Evolutionary conservation across 2,329 filamentous ascomycete species (phyloP), one percentile per base, ranked within the genome.

Genomic region (Cytospora leucostoma): DNA sequence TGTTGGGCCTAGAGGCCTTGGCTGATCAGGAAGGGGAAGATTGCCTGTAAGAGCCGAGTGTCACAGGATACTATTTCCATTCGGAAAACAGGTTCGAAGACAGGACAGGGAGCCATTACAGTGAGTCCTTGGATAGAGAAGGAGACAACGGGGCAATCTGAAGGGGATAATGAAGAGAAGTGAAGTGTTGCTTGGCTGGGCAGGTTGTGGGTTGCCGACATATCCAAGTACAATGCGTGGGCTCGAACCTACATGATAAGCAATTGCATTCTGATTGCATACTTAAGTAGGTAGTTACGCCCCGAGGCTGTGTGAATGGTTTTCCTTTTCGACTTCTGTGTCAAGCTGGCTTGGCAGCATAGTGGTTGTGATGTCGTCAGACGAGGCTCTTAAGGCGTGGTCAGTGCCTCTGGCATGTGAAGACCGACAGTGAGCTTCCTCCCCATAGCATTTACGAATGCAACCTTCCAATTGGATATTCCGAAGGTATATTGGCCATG

Each of bases 391-490:
- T n/a, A n/a, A n/a, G 27, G 27, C 4, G 12, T 15, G 5, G 15
- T 2, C 37, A 6, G 37, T 15, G 12, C 12, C 11, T 40, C 4
- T 2, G 12, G 40, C 5, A 44, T 15, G 8, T 47, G n/a, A 47
- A 21, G 8, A 47, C n/a, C 19, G n/a, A 21, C 7, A 3, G 21
- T 7, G 8, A 47, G n/a, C 3, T 21, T 47, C 0, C n/a, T 12
- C 2, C 7, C 11, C n/a, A 21, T 19, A 21, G 21, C 11, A 1
- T 32, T 34, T 32, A 59, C 3, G 19, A 12, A 35, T 56, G 73
- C 60, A 78, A 67, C 54, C 74, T 73, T 3, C 82, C 83, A 19
- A 84, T 27, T 1, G 82, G 78, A 74, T 86, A 86, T 32, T 65
- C 77, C 4, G 61, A 65, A 2, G 77, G 73, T 34, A 84, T 77